phyloP scores from a whole-genome alignment of 352 stramenopile genomes.

The Phytophthora foliorum region DNA sequence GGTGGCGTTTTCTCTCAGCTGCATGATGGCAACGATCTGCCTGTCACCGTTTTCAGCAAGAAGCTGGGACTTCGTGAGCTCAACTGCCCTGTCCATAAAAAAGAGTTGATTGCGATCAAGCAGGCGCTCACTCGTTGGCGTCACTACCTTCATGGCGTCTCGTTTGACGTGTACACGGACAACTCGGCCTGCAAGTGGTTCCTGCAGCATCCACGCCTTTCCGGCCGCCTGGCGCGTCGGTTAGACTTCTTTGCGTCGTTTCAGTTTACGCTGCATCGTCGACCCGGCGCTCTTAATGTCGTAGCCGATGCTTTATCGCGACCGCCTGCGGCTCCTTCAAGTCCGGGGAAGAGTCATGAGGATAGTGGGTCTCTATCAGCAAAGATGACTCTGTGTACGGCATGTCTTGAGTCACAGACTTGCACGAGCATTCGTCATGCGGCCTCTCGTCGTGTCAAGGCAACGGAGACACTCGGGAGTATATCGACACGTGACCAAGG shows the following conservation, averaged over 20 bases:
- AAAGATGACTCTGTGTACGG: background rate
- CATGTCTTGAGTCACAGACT: background rate
- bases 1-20: background rate
- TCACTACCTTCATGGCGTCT: too few relatives aligned
- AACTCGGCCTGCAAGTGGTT: constrained; percentile 17
- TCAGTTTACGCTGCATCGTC: constrained; percentile 11
- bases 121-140: background rate
- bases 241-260: constrained; percentile 15
- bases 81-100: background rate
- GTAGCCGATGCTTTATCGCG: constrained; percentile 12
- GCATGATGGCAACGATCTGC: background rate
- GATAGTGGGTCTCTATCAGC: background rate
- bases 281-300: background rate
- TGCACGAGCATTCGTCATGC: background rate
- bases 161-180: constrained; percentile 7
- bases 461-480: background rate
- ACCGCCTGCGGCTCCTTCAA: background rate
- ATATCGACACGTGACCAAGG: constrained; percentile 10
- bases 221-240: constrained; percentile 7
- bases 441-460: background rate
- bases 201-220: constrained; percentile 12
- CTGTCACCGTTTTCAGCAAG: background rate
- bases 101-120: constrained; percentile 1
- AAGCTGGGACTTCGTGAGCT: background rate
- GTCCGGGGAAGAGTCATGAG: constrained; percentile 10